Base-by-base conservation (phyloP, 495 filamentous ascomycete genomes). In the Penicillium maclennaniae region DNA sequence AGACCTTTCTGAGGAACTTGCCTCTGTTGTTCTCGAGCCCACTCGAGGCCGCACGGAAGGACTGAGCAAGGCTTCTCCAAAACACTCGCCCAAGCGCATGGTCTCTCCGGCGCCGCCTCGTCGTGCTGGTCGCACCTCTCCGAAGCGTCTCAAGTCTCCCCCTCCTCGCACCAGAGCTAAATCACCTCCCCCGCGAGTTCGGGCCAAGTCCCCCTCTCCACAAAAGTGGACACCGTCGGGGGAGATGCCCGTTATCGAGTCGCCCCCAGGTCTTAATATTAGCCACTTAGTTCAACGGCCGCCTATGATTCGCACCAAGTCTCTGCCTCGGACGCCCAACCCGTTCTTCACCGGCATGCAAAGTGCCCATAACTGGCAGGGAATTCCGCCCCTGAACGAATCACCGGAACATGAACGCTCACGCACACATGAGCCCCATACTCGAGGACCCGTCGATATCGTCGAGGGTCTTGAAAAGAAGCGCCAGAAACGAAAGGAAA, bases 381-480 rank as follows among this genome's bases (percentile, higher is more conserved):
- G 69, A 28, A 70, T 73, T 39, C 41, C 60, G 8, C 56, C 65
- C 17, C 43, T 67, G 10, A 44, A 60, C 9, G 66, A 71, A 44
- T 72, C 67, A 5, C 60, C 72, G 6, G 69, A 74, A 53, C 65
- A 62, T 43, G 69, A 72, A 39, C 58, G 56, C 12, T 73, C 74
- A 15, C 73, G 70, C 47, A 65, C 66, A 23, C 69, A 69, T 27
- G 75, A 82, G 53, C 55, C 16, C 16, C 83, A 88, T 54, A 80
- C 80, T 25, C 83, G 93, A 54, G 90, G 91, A 42, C 91, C 93
- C 26, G 92, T 97, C 58, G 95, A 97, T 65, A 97, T 98, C 56
- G 90, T 96, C 70, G 91, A 95, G 65, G 93, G 93, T 6, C 83
- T 98, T 7, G 93, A 97, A 75, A 85, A 88, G 71, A 96, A 93